Conservation (phyloP, 2,329 filamentous ascomycete species). For the Pseudogymnoascus sp. region DNA sequence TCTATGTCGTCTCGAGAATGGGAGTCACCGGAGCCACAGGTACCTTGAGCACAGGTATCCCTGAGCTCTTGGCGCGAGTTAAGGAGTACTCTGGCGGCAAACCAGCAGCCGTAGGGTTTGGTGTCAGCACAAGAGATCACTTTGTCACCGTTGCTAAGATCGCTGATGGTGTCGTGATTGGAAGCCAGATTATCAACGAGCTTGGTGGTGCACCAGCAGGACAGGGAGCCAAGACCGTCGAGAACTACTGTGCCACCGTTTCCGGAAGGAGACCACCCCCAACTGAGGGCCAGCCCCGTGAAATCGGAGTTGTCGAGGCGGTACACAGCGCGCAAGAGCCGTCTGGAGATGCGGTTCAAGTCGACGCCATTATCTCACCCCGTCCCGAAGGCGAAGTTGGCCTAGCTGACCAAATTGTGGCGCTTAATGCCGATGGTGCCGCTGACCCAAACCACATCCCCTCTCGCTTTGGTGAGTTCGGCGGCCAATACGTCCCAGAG, state of each 20-base stretch:
- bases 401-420: slow-evolving; percentile 53
- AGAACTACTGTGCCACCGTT: slow-evolving; percentile 76
- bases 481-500: slow-evolving; percentile 95
- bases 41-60: slow-evolving; percentile 70
- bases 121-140: slow-evolving; percentile 90
- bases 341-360: slow-evolving; percentile 51
- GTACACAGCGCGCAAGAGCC: slow-evolving; percentile 52
- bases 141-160: slow-evolving; percentile 76
- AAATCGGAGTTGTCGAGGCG: slow-evolving; percentile 63
- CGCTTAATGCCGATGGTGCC: slow-evolving; percentile 48
- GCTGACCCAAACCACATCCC: slow-evolving; percentile 52
- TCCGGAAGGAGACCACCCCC: slow-evolving; percentile 44
- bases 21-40: slow-evolving; percentile 90
- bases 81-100: slow-evolving; percentile 88
- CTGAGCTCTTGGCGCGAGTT: slow-evolving; percentile 72
- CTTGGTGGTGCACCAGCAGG: slow-evolving; percentile 60
- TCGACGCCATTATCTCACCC: slow-evolving; percentile 52
- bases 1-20: slow-evolving; percentile 96
- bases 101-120: slow-evolving; percentile 88
- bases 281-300: slow-evolving; percentile 39
- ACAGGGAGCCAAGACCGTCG: slow-evolving; percentile 60
- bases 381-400: slow-evolving; percentile 31
- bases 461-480: slow-evolving; percentile 87
- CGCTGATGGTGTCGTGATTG: slow-evolving; percentile 91
- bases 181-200: slow-evolving; percentile 85